Conservation (phyloP, 768 basidiomycete species). For the Glaciozyma martinii region DNA sequence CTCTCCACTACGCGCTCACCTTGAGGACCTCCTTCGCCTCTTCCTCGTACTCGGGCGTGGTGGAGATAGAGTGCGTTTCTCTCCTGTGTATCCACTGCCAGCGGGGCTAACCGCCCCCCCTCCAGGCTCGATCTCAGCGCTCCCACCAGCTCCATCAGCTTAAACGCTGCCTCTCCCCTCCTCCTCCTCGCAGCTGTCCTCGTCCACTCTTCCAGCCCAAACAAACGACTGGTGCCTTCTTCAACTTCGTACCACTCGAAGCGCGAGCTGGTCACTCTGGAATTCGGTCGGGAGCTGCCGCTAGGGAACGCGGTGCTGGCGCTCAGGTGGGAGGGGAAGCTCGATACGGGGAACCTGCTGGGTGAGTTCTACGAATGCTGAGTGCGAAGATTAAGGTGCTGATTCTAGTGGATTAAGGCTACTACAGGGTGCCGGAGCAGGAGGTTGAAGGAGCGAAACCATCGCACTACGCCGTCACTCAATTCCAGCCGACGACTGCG, state of each 20-base stretch:
- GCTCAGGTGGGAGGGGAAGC: constrained; percentile 6
- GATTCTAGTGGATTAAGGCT: background rate
- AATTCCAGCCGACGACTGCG: constrained; percentile 15
- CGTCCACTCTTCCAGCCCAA: background rate
- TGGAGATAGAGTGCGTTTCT: constrained; percentile 1
- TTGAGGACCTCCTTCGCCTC: constrained; percentile 5
- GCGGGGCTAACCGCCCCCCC: background rate
- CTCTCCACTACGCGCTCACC: background rate
- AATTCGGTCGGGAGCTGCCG: background rate
- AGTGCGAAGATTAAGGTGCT: too few species aligned
- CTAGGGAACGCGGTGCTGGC: constrained; percentile 5
- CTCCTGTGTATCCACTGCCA: accelerated
- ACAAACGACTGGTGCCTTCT: background rate
- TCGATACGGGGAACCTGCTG: background rate
- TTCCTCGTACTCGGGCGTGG: constrained; percentile 1
- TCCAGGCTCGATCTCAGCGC: constrained; percentile 2
- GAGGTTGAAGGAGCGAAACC: background rate
- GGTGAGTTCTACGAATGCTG: background rate
- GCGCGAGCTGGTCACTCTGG: background rate
- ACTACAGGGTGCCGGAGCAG: constrained; percentile 5
- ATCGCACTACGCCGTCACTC: constrained; percentile 15
- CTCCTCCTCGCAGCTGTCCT: constrained; percentile 3
- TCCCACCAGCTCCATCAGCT: background rate
- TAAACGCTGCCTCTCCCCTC: constrained; percentile 7
- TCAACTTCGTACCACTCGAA: background rate